Percentiles rank a stretch among this genome's conserved stretches.
Evolutionary conservation across 1,284 basidiomycete species (phyloP).

Genomic region (Butyriboletus appendiculatus): DNA sequence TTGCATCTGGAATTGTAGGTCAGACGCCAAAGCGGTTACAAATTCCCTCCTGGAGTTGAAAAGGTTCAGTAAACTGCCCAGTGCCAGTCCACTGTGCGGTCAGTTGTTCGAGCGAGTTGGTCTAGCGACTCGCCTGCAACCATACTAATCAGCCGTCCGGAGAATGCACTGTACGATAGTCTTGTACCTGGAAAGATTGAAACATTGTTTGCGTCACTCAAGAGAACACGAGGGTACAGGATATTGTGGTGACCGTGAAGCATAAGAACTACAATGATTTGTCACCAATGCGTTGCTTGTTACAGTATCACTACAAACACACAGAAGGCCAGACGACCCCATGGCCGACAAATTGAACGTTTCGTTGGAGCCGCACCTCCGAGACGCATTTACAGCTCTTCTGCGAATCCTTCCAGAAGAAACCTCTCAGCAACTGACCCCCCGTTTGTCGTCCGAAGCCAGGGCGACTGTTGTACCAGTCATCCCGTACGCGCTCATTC

Average conservation of each 20-base stretch:
- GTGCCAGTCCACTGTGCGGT: not conserved
- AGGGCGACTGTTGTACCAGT: constrained; percentile 35
- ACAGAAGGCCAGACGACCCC: not conserved
- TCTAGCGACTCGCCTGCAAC: not conserved
- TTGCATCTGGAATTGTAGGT: constrained; percentile 36
- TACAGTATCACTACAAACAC: not conserved
- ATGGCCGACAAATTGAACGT: constrained; percentile 48
- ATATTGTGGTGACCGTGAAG: not conserved
- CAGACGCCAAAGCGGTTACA: constrained; percentile 51
- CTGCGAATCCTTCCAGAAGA: constrained; percentile 45
- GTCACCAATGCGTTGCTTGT: not conserved
- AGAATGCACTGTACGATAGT: not conserved
- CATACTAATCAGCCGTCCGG: not conserved
- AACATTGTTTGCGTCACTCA: not conserved
- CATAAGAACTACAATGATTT: not conserved
- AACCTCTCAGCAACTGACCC: constrained; percentile 43
- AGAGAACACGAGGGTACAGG: not conserved
- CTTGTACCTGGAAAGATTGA: not conserved
- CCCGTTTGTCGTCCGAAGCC: constrained; percentile 32
- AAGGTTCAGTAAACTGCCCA: constrained; percentile 37
- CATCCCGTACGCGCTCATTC: constrained; percentile 63
- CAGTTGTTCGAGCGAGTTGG: not conserved
- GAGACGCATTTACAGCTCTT: constrained; percentile 48
- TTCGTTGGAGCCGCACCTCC: constrained; percentile 68
- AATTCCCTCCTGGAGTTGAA: constrained; percentile 49